Evolutionary conservation across 495 filamentous ascomycete species (phyloP), one percentile per base, ranked within the genome.

Genomic region (Letharia lupina): DNA sequence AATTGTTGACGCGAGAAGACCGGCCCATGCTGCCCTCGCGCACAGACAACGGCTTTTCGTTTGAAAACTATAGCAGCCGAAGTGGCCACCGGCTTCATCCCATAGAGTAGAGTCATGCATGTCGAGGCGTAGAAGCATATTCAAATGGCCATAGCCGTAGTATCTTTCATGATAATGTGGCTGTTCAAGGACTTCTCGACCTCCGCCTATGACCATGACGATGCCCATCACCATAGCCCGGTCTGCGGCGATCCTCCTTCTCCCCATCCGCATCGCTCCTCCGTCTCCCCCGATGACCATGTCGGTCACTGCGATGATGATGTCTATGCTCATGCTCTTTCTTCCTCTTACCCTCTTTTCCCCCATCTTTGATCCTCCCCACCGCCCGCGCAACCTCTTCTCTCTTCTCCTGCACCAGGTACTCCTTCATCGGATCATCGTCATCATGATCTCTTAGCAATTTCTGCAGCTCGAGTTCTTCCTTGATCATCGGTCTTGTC

Each of bases 351-450:
- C 78, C 65, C 68, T 68, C 74, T 44, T 77, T 77, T 41, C 77
- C 75, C 42, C 75, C 74, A 69, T 72, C 80, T 60, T 80, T 78
- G 63, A 82, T 75, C 68, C 76, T 84, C 67, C 82, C 80, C 69
- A 90, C 71, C 1, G 91, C 92, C 60, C 78, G 81, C 44, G 87
- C 84, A 44, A 96, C 84, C 74, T 96, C 91, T 68, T 91, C 89
- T 72, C 88, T 90, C 83, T 96, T 96, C 77, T 94, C 88, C 56
- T 91, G 80, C 35, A 97, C 83, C 60, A 96, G 75, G 73, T 89
- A 95, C 61, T 85, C 84, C 77, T 96, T 98, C 94, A 98, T 97
- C 3, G 94, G 93, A 77, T 98, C 93, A 70, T 97, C 94, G 33
- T 97, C 93, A 69, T 97, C 93, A 68, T 95, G 88, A 28, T 91